phyloP scores from a whole-genome alignment of 495 filamentous ascomycete species.

The Bathelium albidoporum region DNA sequence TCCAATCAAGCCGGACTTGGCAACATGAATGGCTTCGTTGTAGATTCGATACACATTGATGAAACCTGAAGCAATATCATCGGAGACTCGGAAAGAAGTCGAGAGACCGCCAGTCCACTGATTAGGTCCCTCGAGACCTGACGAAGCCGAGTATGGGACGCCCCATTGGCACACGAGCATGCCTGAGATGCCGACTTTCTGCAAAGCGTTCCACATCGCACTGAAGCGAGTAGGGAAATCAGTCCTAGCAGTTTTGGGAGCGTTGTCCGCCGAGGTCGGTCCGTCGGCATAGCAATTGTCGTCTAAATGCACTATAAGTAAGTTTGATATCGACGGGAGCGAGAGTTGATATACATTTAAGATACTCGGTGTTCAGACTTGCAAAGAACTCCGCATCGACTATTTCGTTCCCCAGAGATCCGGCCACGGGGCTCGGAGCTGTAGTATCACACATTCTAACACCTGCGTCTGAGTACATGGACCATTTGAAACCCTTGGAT shows the following conservation, averaged over 20 bases:
- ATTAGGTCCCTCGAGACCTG: conserved; percentile 10
- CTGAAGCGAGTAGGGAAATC: conserved; percentile 13
- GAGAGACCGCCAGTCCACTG: conserved; percentile 8
- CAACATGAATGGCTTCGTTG: conserved; percentile 2
- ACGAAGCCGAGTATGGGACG: not conserved
- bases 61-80: conserved; percentile 14
- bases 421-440: not conserved
- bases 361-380: not conserved
- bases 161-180: conserved; percentile 20
- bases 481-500: not conserved
- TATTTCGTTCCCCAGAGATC: conserved; percentile 1
- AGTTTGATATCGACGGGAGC: not conserved
- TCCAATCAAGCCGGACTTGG: not conserved
- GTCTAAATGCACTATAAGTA: not conserved
- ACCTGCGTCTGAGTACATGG: conserved; percentile 5
- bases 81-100: conserved; percentile 15
- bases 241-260: conserved; percentile 7
- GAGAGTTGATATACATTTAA: not conserved
- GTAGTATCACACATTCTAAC: not conserved
- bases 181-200: conserved; percentile 8
- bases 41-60: conserved; percentile 3
- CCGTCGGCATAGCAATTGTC: conserved; percentile 9
- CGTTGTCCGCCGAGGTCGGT: not conserved
- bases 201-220: conserved; percentile 10
- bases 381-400: conserved; percentile 3